Percentiles rank a stretch among this genome's conserved stretches.
Conservation (phyloP, 2,329 filamentous ascomycete species). For the Dothiorella sarmentorum region DNA sequence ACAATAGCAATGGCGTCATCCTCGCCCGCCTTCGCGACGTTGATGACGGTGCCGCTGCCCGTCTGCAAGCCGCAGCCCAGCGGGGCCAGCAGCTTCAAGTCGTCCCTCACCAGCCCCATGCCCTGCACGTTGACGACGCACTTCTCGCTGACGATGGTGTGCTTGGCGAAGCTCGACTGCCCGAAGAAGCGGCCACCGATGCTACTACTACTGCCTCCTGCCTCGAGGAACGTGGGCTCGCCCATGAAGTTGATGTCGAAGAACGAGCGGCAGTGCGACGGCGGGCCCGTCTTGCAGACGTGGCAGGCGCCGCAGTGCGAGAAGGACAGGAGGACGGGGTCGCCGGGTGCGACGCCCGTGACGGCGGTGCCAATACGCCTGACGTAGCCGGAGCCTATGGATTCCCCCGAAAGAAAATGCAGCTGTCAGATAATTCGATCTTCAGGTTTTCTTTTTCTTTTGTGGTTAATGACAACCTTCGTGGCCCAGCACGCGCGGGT, state of each 20-base stretch:
- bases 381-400: conserved; percentile 44
- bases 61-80: conserved; percentile 49
- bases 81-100: conserved; percentile 43
- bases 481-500: conserved; percentile 50
- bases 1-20: conserved; percentile 42
- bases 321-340: conserved; percentile 40
- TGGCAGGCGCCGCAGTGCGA: conserved; percentile 11
- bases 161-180: conserved; percentile 44
- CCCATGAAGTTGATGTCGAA: conserved; percentile 18
- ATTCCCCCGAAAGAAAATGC: no score
- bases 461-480: conserved; percentile 42
- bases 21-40: conserved; percentile 33
- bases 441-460: no score
- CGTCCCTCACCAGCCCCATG: conserved; percentile 34
- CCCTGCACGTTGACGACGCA: conserved; percentile 43
- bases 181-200: conserved; percentile 48
- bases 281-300: conserved; percentile 12
- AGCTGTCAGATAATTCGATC: not conserved
- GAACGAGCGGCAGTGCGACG: conserved; percentile 14
- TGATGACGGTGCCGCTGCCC: conserved; percentile 37
- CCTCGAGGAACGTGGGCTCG: not conserved
- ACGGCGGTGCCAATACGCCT: conserved; percentile 39
- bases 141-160: conserved; percentile 39
- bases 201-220: not conserved
- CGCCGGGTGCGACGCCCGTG: conserved; percentile 39